phyloP scores from a whole-genome alignment of 2,329 filamentous ascomycete species.

The Aspergillus hortae region DNA sequence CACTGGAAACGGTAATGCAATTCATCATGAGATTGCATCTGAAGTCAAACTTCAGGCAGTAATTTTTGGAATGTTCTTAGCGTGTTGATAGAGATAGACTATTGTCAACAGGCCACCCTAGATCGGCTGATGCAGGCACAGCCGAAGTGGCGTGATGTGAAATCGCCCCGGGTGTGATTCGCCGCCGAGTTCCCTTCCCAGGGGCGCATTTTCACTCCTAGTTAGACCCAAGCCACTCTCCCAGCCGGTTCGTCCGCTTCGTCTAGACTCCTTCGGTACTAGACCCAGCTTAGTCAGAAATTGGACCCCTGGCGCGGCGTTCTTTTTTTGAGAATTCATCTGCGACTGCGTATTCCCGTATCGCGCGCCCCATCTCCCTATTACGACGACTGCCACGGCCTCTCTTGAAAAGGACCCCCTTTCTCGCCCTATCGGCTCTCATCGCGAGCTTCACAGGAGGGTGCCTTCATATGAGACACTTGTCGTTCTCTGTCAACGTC shows the following conservation, averaged over 20 bases:
- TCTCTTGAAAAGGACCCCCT: neutral
- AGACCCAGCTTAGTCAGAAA: neutral
- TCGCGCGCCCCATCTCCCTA: neutral
- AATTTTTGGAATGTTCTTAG: too few relatives aligned
- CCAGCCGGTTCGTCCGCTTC: neutral
- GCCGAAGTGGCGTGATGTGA: neutral
- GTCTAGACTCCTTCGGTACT: neutral
- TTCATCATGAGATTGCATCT: too few relatives aligned
- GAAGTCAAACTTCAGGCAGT: too few relatives aligned
- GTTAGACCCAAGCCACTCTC: neutral
- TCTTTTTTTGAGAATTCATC: neutral
- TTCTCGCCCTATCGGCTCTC: neutral
- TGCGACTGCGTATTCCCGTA: too few relatives aligned
- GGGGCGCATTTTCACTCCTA: too few relatives aligned
- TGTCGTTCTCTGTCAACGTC: neutral
- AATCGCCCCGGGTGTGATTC: too few relatives aligned
- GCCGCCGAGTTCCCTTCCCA: too few relatives aligned
- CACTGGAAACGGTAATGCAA: too few relatives aligned
- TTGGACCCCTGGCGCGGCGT: neutral
- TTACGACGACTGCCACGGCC: neutral
- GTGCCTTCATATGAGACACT: conserved; percentile 11
- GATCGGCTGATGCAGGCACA: too few relatives aligned
- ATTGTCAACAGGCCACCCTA: too few relatives aligned
- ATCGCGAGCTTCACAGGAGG: neutral
- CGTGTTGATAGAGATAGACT: too few relatives aligned